These are phyloP conservation scores for Calonectria pteridis DNA, from an alignment of 2,329 filamentous ascomycete species.

Conservation along the genomic window DNA sequence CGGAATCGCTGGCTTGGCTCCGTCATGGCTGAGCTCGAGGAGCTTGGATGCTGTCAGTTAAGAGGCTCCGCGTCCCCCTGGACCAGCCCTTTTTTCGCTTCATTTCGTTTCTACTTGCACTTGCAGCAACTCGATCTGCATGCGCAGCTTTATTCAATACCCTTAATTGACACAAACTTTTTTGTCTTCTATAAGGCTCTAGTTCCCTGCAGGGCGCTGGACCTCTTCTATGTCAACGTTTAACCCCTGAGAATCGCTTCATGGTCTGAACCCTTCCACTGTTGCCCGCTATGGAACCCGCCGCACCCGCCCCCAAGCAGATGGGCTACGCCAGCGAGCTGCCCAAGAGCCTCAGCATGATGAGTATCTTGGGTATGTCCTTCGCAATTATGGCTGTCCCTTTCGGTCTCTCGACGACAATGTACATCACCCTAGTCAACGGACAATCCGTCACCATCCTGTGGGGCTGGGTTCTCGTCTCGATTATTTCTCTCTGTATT, in stretches of 20 bases:
- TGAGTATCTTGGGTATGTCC: conserved; percentile 60
- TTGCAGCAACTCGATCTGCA: conserved; percentile 20
- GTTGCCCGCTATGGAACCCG: conserved; percentile 25
- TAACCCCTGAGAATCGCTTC: background rate
- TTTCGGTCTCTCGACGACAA: conserved; percentile 62
- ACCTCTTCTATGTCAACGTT: background rate
- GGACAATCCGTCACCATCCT: conserved; percentile 79
- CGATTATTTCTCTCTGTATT: conserved; percentile 77
- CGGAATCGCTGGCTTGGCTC: conserved; percentile 18
- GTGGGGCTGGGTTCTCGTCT: conserved; percentile 75
- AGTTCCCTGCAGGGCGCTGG: background rate
- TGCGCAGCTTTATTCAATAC: conserved; percentile 17
- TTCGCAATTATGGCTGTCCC: conserved; percentile 64
- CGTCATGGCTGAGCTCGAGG: conserved; percentile 7
- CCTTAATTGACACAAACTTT: conserved; percentile 1
- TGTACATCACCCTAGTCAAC: conserved; percentile 69
- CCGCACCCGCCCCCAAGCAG: conserved; percentile 32
- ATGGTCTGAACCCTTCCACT: background rate
- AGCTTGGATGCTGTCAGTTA: conserved; percentile 17
- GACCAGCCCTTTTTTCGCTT: background rate
- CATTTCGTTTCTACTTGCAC: conserved; percentile 14
- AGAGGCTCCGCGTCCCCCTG: conserved; percentile 15
- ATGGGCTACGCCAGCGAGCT: conserved; percentile 63
- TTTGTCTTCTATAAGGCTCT: background rate
- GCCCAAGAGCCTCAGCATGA: conserved; percentile 61